A percentile compares a stretch with the other conserved stretches of the same genome.
These are phyloP conservation scores for Claviceps monticola DNA, from an alignment of 2,329 filamentous ascomycete species.

Conservation along the genomic window DNA sequence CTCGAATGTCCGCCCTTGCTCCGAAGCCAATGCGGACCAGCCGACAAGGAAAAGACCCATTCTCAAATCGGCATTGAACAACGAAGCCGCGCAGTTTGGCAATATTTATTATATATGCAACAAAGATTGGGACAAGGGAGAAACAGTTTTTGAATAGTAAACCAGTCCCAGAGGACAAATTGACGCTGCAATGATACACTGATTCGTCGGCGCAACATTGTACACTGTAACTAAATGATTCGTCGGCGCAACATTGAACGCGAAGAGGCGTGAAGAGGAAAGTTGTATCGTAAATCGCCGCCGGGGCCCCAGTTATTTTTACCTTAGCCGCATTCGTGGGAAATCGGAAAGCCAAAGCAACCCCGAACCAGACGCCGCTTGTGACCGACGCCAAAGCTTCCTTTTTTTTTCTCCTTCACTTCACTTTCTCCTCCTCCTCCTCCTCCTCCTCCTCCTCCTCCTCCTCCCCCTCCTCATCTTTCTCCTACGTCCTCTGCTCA, in stretches of 20 bases:
- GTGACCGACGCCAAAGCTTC: conserved; percentile 2
- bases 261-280: too few relatives aligned
- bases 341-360: background rate
- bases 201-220: too few relatives aligned
- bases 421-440: background rate
- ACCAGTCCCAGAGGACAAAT: too few relatives aligned
- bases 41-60: background rate
- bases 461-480: background rate
- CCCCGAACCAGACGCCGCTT: background rate
- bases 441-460: background rate
- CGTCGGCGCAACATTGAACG: too few relatives aligned
- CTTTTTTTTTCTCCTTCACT: background rate
- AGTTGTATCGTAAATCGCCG: background rate
- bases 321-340: background rate
- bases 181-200: too few relatives aligned
- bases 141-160: too few relatives aligned
- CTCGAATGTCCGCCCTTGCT: conserved; percentile 11
- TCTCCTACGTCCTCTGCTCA: background rate
- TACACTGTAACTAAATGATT: too few relatives aligned
- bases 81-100: too few relatives aligned
- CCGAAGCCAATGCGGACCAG: conserved; percentile 4
- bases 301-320: background rate
- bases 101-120: too few relatives aligned
- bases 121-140: too few relatives aligned
- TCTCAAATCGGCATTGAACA: background rate